phyloP scores from a whole-genome alignment of 108 stramenopile genomes.

The Fistulifera pelliculosa region DNA sequence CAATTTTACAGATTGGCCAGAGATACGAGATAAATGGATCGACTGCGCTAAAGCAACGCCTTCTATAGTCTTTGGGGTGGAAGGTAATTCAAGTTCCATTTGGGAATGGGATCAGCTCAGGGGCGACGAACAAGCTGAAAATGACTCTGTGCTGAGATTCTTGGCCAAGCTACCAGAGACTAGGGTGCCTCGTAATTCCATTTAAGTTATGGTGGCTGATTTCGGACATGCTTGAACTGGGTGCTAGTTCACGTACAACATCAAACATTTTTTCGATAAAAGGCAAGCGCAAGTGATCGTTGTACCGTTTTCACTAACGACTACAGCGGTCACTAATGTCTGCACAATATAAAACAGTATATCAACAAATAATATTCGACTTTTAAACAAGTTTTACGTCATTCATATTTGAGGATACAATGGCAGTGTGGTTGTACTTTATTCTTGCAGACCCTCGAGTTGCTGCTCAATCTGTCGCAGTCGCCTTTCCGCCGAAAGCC shows the following conservation, averaged over 20 bases:
- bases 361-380: too few relatives aligned
- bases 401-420: too few relatives aligned
- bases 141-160: conserved; percentile 31
- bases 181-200: too few relatives aligned
- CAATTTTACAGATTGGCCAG: conserved; percentile 21
- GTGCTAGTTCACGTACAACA: too few relatives aligned
- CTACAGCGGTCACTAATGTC: too few relatives aligned
- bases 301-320: too few relatives aligned
- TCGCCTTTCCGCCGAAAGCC: conserved; percentile 7
- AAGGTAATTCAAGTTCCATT: conserved; percentile 63
- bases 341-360: too few relatives aligned
- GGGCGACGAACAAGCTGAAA: conserved; percentile 29
- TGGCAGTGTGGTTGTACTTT: background rate
- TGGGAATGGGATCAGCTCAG: conserved; percentile 64
- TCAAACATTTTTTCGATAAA: too few relatives aligned
- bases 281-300: too few relatives aligned
- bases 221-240: too few relatives aligned
- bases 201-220: too few relatives aligned
- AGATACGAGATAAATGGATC: conserved; percentile 57
- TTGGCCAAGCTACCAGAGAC: conserved; percentile 4
- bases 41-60: conserved; percentile 53
- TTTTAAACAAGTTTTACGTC: too few relatives aligned
- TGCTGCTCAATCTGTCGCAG: conserved; percentile 29
- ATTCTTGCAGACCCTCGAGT: conserved; percentile 19
- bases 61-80: conserved; percentile 63